Percentiles rank a stretch among this genome's conserved stretches.
These are phyloP conservation scores for Elsinoe necatrix DNA, from an alignment of 2,329 filamentous ascomycete species.

Conservation along the genomic window DNA sequence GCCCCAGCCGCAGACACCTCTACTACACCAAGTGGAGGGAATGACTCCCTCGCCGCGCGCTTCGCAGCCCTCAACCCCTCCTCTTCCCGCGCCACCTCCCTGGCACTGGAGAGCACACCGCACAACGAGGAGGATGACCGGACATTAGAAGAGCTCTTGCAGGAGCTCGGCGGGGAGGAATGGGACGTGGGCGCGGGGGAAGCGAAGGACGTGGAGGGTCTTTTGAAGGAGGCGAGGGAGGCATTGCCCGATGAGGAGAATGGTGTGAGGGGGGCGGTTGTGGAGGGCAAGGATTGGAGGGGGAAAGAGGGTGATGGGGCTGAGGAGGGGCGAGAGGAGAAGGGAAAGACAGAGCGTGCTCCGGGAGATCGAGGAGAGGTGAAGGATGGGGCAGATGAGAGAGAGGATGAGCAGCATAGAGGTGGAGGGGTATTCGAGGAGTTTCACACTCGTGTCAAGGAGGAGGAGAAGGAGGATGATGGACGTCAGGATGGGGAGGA, in stretches of 20 bases:
- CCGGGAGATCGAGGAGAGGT: not conserved
- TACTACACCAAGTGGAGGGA: slow-evolving; percentile 21
- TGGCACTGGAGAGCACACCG: slow-evolving; percentile 24
- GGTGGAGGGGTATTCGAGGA: not conserved
- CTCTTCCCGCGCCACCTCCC: slow-evolving; percentile 14
- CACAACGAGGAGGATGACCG: slow-evolving; percentile 35
- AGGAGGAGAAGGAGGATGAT: slow-evolving; percentile 14
- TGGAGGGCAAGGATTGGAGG: not conserved
- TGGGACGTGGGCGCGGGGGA: slow-evolving; percentile 36
- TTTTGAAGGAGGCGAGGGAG: slow-evolving; percentile 35
- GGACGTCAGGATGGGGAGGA: slow-evolving; percentile 26
- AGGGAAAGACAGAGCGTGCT: no score
- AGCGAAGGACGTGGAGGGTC: slow-evolving; percentile 32
- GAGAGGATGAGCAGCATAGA: not conserved
- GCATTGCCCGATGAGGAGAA: slow-evolving; percentile 30
- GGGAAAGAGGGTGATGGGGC: not conserved
- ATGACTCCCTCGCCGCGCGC: slow-evolving; percentile 26
- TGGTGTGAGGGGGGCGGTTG: slow-evolving; percentile 8
- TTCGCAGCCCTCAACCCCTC: slow-evolving; percentile 25
- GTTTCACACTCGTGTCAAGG: slow-evolving; percentile 5
- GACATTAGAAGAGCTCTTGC: slow-evolving; percentile 40
- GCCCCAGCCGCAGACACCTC: slow-evolving; percentile 8
- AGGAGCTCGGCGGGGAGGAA: slow-evolving; percentile 34
- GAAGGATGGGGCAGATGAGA: not conserved
- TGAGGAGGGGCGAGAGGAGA: slow-evolving; percentile 1